phyloP scores from a whole-genome alignment of 805 yeast genomes.

The Candida tibetensis region DNA sequence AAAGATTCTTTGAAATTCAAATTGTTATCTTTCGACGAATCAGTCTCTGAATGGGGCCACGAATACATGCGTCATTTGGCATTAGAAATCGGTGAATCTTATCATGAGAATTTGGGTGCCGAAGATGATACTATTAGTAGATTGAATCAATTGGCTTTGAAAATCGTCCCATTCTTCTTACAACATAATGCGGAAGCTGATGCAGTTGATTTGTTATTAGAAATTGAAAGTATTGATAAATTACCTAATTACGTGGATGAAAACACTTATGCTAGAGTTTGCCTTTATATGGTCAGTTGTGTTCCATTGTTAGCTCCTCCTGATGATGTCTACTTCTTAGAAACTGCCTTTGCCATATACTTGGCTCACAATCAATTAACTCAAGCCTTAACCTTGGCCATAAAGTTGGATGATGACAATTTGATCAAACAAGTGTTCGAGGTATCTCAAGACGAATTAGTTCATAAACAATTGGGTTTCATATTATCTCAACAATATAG shows the following conservation, averaged over 20 bases:
- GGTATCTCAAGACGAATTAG: conserved; percentile 67
- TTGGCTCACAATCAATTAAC: conserved; percentile 74
- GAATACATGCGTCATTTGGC: conserved; percentile 96
- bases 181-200: conserved; percentile 98
- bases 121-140: conserved; percentile 36
- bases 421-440: conserved; percentile 77
- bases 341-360: conserved; percentile 86
- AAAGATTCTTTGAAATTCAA: conserved; percentile 80
- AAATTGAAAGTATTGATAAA: conserved; percentile 82
- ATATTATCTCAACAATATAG: conserved; percentile 85
- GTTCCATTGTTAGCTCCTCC: conserved; percentile 96
- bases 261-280: conserved; percentile 80
- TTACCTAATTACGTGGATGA: conserved; percentile 83
- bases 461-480: conserved; percentile 89
- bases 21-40: conserved; percentile 52
- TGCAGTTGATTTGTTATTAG: conserved; percentile 90
- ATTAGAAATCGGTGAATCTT: conserved; percentile 88
- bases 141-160: conserved; percentile 63
- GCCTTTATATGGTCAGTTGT: conserved; percentile 91
- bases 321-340: conserved; percentile 80
- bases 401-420: conserved; percentile 79
- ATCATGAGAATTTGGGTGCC: conserved; percentile 46
- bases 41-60: conserved; percentile 92
- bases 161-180: conserved; percentile 84
- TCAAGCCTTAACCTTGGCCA: conserved; percentile 87